Conservation (phyloP, 2,329 filamentous ascomycete genomes). For the Biscogniauxia sp. region DNA sequence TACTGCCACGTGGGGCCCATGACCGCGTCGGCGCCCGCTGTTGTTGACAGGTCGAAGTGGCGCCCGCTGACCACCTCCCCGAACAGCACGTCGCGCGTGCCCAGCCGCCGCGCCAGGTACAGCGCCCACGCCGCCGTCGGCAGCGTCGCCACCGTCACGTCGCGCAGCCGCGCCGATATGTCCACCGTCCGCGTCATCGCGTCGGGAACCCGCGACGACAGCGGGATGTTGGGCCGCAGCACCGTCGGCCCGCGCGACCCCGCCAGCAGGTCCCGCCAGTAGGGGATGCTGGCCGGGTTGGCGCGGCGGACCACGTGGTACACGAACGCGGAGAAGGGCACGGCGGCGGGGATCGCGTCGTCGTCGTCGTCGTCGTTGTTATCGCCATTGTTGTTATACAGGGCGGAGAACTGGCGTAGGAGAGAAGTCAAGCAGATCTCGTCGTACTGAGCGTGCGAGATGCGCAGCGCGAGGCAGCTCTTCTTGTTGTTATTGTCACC, state of each 20-base stretch:
- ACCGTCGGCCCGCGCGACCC: constrained; percentile 49
- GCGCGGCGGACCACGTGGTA: constrained; percentile 39
- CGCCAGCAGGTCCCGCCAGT: constrained; percentile 59
- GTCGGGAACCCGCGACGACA: constrained; percentile 38
- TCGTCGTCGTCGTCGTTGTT: constrained; percentile 20
- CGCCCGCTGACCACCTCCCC: constrained; percentile 66
- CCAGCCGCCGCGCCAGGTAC: constrained; percentile 54
- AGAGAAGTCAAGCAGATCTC: constrained; percentile 64
- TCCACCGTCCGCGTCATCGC: constrained; percentile 43
- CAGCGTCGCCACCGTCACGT: constrained; percentile 62
- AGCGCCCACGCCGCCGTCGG: constrained; percentile 68
- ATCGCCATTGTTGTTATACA: constrained; percentile 37
- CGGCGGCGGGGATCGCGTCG: constrained; percentile 28
- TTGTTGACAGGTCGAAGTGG: constrained; percentile 57
- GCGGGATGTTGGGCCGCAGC: constrained; percentile 38
- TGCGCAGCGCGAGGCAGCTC: constrained; percentile 54
- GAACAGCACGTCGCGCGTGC: constrained; percentile 58
- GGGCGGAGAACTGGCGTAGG: constrained; percentile 56
- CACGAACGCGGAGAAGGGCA: constrained; percentile 48
- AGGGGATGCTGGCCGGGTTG: constrained; percentile 51
- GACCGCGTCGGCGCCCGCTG: constrained; percentile 54
- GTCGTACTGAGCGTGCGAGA: constrained; percentile 69
- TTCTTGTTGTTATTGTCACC: constrained; percentile 15
- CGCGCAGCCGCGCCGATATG: constrained; percentile 47
- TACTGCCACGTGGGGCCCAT: constrained; percentile 68